These are phyloP conservation scores for Ilex asprella DNA, from an alignment of 257 asterid genomes.

Conservation along the genomic window DNA sequence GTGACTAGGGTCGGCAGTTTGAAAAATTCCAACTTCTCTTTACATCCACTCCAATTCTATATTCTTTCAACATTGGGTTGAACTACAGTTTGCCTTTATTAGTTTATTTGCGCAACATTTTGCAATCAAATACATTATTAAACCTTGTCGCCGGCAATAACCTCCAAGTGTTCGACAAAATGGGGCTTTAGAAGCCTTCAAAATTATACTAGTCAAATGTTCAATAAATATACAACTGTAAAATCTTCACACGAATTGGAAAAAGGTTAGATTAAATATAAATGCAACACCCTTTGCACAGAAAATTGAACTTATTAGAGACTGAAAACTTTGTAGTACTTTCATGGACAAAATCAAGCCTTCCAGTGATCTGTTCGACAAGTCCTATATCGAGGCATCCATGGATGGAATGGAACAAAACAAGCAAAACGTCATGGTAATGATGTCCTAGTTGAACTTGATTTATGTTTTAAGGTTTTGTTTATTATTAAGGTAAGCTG, in stretches of 20 bases:
- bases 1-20: constrained; percentile 11
- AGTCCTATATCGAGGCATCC: constrained; percentile 7
- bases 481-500: not conserved
- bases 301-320: too few relatives aligned
- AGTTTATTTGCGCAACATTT: not conserved
- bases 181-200: not conserved
- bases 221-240: too few relatives aligned
- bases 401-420: constrained; percentile 3
- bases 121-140: not conserved
- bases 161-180: not conserved
- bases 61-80: not conserved
- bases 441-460: not conserved
- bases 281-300: not conserved
- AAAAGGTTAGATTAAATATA: not conserved
- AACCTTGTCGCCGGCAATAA: not conserved
- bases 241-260: too few relatives aligned
- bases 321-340: not conserved
- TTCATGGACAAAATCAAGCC: not conserved
- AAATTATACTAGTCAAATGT: not conserved
- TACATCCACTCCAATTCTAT: not conserved
- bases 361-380: not conserved
- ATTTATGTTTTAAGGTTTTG: not conserved
- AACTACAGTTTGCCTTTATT: not conserved
- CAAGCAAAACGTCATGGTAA: constrained; percentile 16
- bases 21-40: not conserved